A percentile compares a stretch with the other conserved stretches of the same genome.
phyloP scores from a whole-genome alignment of 805 yeast species.

The Cyberlindnera misumaiensis region DNA sequence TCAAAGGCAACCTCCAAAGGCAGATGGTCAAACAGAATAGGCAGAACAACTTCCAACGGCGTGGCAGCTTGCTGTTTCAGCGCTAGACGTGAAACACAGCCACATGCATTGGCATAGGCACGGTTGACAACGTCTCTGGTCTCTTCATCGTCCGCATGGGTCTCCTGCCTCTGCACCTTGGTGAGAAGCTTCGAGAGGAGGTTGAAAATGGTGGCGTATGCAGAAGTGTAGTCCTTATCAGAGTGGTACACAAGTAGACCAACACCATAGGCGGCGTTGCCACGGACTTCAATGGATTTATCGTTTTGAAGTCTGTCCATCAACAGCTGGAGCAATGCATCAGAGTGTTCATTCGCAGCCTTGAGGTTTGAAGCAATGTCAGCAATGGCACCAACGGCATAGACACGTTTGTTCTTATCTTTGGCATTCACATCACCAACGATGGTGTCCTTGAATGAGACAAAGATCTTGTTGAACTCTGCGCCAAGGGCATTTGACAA shows the following conservation, averaged over 20 bases:
- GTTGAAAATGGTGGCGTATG: constrained; percentile 62
- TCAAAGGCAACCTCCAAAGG: constrained; percentile 87
- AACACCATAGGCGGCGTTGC: constrained; percentile 93
- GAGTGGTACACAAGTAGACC: constrained; percentile 61
- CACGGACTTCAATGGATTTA: constrained; percentile 80
- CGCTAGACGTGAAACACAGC: constrained; percentile 92
- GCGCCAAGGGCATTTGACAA: constrained; percentile 71
- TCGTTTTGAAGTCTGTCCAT: constrained; percentile 63
- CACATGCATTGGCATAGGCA: constrained; percentile 90
- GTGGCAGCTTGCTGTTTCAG: constrained; percentile 63
- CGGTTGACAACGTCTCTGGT: constrained; percentile 73
- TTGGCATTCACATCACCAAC: constrained; percentile 51
- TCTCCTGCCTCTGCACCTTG: constrained; percentile 70
- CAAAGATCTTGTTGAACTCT: constrained; percentile 70
- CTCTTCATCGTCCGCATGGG: constrained; percentile 58
- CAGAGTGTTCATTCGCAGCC: constrained; percentile 53
- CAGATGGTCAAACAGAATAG: constrained; percentile 65
- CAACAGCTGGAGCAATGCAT: constrained; percentile 66
- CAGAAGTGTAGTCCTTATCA: constrained; percentile 37
- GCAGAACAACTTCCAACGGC: constrained; percentile 72
- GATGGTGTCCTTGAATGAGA: constrained; percentile 61
- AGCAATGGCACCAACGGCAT: constrained; percentile 84
- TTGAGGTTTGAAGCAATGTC: constrained; percentile 79
- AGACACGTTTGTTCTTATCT: constrained; percentile 68
- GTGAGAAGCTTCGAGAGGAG: constrained; percentile 65